Base-by-base conservation (phyloP, 306 rosid species). In the Rosa rugosa region DNA sequence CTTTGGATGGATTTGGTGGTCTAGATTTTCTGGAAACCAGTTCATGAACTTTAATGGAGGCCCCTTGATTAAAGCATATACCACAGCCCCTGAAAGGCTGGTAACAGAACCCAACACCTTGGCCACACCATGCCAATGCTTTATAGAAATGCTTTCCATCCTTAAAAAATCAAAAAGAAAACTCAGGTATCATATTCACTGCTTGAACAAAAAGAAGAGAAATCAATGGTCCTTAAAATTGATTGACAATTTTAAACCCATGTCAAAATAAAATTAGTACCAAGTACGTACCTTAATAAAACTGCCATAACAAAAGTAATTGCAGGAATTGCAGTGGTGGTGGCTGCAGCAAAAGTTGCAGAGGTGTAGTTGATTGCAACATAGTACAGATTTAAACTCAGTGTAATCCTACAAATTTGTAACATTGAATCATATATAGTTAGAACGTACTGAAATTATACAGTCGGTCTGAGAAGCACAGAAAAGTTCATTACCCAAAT, bases 271-370 rank as follows among this genome's bases (percentile, higher is more conserved):
- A 34, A 34, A 23, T 46, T 11, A 9, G 11, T 2, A 64, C 2
- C 2, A 71, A 17, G 75, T 87, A 90, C 99, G 75, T 87, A 90
- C 99, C 98, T 81, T 18, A 95, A 67, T 16, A 91, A 68, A 76
- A 76, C 64, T 11, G 99, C 99, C 85, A 90, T 76, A 70, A 91
- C 72, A 38, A 95, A 90, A 65, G 99, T 95, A 60, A 95, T 91
- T 70, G 90, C 89, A 18, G 98, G 99, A 80, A 95, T 69, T 31
- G 95, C 82, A 81, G 90, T 95, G 62, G 97, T 86, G 78, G 88
- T 47, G 68, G 99, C 99, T 6, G 98, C 98, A 13, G 98, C 97
- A 83, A 88, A 95, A 72, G 97, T 95, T 85, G 99, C 98, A 45
- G 99, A 80, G 64, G 96, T 95, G 50, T 86, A 80, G 86, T 87